Base-by-base conservation (phyloP, 2,329 filamentous ascomycete species). In the Neonectria sp. region DNA sequence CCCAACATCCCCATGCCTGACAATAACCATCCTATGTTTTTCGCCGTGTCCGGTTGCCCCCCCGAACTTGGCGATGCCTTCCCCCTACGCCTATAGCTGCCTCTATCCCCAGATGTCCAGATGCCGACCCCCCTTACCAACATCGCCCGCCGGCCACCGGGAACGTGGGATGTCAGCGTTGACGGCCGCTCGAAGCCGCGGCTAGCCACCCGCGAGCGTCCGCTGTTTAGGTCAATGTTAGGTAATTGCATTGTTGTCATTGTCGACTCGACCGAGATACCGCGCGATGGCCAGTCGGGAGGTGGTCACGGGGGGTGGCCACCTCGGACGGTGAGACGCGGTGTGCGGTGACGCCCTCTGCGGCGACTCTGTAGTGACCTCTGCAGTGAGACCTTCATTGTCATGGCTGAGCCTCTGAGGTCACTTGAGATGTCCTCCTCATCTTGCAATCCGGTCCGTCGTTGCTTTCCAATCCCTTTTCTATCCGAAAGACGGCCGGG, bases 21-120 rank as follows among this genome's bases (percentile, higher is more conserved):
- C 51, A 62, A 63, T 58, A 71, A 63, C 64, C 65, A 57, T 68
- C 74, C 74, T 76, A 76, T 76, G 59, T 76, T 76, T 76, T 74
- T 75, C 71, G 68, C 71, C 67, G 62, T 61, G 52, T 59, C 37
- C 48, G 46, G 59, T 75, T 76, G 60, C 67, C 63, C 33, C 27
- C 25, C 9, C 31, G 3, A 25, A 17, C 43, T n/a, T 11, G 24
- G n/a, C 21, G n/a, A 31, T 25, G 15, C 25, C 48, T 21, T 33
- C 43, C 6, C 24, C 45, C 29, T 35, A 37, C 25, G 25, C n/a
- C 56, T 43, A 35, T 12, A 40, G 35, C 27, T 33, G 29, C 31
- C 9, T 31, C 48, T 12, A 6, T 33, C 48, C 35, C 43, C 37
- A 25, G 24, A 46, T 57, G 53, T 33, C 33, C 48, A 24, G 29